These are phyloP conservation scores for Eimeria falciformis DNA, from an alignment of 169 alveolate genomes.

Conservation along the genomic window DNA sequence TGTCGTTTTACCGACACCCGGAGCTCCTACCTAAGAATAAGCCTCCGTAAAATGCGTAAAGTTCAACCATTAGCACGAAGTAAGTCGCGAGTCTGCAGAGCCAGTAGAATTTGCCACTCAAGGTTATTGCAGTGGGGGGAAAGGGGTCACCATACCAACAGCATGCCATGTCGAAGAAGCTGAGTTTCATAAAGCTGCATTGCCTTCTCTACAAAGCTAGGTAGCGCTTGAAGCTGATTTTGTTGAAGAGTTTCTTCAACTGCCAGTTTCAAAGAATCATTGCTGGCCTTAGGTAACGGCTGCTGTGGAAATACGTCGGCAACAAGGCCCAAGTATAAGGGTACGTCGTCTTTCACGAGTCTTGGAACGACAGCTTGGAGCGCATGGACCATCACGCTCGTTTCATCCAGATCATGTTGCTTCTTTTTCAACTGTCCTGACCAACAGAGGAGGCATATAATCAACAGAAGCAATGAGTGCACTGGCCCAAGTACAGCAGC, in stretches of 20 bases:
- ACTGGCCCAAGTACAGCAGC: too few relatives aligned
- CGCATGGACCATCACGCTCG: slow-evolving; percentile 93
- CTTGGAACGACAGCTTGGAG: slow-evolving; percentile 95
- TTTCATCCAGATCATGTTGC: slow-evolving; percentile 91
- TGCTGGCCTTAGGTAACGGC: slow-evolving; percentile 83
- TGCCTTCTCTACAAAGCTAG: slow-evolving; percentile 90
- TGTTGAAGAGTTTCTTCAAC: slow-evolving; percentile 40
- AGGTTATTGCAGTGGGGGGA: neutral
- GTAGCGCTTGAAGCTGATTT: slow-evolving; percentile 84
- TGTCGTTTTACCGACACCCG: slow-evolving; percentile 64
- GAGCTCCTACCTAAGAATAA: slow-evolving; percentile 67
- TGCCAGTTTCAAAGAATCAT: slow-evolving; percentile 18
- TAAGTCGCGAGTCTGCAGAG: neutral
- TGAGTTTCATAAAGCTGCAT: slow-evolving; percentile 95
- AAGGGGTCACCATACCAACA: slow-evolving; percentile 90
- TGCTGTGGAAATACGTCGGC: slow-evolving; percentile 95
- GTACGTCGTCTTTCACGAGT: slow-evolving; percentile 90
- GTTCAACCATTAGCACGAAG: too few relatives aligned
- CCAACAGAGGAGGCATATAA: neutral
- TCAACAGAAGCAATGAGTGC: neutral
- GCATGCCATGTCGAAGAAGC: slow-evolving; percentile 95
- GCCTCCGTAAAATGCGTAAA: neutral
- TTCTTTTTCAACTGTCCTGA: slow-evolving; percentile 73
- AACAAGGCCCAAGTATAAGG: slow-evolving; percentile 93
- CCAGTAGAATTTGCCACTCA: neutral